Conservation (phyloP, 306 rosid species). For the Glycine latifolia region DNA sequence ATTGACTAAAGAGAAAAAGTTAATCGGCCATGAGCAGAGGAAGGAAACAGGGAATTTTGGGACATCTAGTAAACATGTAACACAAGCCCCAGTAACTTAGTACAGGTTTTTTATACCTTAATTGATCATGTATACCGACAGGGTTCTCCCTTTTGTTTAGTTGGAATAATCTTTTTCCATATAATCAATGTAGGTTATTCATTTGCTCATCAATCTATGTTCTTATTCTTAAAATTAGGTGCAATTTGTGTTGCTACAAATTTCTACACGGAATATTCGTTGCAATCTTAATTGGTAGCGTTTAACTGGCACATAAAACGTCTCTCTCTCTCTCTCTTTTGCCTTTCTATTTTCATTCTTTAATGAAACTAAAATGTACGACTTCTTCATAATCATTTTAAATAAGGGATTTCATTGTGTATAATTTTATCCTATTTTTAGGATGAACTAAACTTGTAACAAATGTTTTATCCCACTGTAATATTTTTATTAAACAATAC, state of each 20-base stretch:
- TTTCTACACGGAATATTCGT: neutral
- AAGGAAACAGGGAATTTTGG: slow-evolving; percentile 29
- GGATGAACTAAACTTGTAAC: too few relatives aligned
- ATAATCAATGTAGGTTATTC: neutral
- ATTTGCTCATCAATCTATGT: too few relatives aligned
- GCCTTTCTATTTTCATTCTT: too few relatives aligned
- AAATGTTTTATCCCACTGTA: too few relatives aligned
- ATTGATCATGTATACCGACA: slow-evolving; percentile 10
- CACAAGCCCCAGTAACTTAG: neutral
- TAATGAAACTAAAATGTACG: too few relatives aligned
- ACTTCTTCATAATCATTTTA: too few relatives aligned
- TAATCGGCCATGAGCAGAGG: slow-evolving; percentile 32
- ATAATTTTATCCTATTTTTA: too few relatives aligned
- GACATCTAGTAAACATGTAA: slow-evolving; percentile 35
- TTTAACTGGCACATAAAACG: too few relatives aligned
- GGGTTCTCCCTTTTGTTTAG: neutral
- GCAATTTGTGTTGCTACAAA: neutral
- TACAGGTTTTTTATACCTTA: slow-evolving; percentile 33
- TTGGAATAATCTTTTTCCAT: slow-evolving; percentile 21
- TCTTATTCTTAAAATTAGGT: neutral
- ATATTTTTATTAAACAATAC: too few relatives aligned
- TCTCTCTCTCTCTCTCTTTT: too few relatives aligned
- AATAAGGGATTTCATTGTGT: too few relatives aligned
- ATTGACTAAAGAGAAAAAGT: neutral
- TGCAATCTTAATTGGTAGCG: neutral